phyloP scores from a whole-genome alignment of 805 yeast genomes.

The Brettanomyces nanus region DNA sequence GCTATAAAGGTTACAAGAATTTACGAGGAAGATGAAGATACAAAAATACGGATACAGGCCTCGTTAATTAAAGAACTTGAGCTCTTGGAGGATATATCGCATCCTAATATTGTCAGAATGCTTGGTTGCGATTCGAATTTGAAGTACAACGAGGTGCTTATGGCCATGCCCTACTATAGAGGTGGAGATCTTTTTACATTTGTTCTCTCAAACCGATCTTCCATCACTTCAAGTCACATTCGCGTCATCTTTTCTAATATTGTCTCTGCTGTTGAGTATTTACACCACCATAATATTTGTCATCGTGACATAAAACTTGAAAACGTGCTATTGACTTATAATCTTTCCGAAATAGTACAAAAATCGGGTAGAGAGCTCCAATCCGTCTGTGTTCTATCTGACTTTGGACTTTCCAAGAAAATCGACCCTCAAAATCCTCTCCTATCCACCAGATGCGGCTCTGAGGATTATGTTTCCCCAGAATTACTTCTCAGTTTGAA shows the following conservation, averaged over 20 bases:
- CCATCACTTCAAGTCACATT: conserved; percentile 41
- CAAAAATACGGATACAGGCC: conserved; percentile 46
- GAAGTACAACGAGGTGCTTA: conserved; percentile 18
- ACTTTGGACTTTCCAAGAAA: conserved; percentile 79
- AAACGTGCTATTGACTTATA: conserved; percentile 46
- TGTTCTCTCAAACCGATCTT: conserved; percentile 34
- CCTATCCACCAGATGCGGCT: conserved; percentile 86
- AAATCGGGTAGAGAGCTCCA: background rate
- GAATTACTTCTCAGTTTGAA: conserved; percentile 85
- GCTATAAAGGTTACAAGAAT: conserved; percentile 60
- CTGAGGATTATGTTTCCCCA: conserved; percentile 94
- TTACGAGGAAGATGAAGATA: conserved; percentile 29
- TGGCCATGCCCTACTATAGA: conserved; percentile 66
- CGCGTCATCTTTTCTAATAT: conserved; percentile 65
- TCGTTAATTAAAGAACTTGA: conserved; percentile 68
- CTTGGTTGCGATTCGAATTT: conserved; percentile 39
- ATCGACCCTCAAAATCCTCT: conserved; percentile 53
- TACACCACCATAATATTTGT: conserved; percentile 62
- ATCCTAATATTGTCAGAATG: conserved; percentile 64
- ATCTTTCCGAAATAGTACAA: conserved; percentile 25
- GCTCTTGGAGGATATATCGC: conserved; percentile 46
- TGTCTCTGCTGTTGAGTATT: conserved; percentile 56
- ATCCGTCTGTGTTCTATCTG: conserved; percentile 55
- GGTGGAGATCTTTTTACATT: conserved; percentile 85
- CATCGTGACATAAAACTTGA: conserved; percentile 93